Evolutionary conservation across 306 rosid species (phyloP), one percentile per base, ranked within the genome.

Genomic region (Coriaria nepalensis): DNA sequence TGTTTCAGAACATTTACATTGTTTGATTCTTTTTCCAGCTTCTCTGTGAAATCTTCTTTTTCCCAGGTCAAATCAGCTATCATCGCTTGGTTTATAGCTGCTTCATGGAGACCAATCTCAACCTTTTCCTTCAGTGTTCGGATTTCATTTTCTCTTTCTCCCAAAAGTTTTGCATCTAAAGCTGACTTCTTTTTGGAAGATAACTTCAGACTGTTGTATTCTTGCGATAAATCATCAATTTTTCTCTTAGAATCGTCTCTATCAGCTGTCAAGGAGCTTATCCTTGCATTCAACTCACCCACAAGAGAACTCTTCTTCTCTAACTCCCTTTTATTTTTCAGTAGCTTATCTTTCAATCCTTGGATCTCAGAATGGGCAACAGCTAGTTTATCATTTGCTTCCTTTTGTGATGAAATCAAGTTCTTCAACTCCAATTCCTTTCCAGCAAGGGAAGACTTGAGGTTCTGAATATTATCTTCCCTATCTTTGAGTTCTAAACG

Each of bases 341-440:
- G 69, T 41, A 67, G 70, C 57, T 81, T 81, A 57, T 57, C 81
- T 51, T 71, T 78, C 69, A 85, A 54, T 60, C 67, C 57, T 65
- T 67, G 79, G 67, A 77, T 67, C 62, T 71, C 87, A 53, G 75
- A 65, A 37, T 15, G 61, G 10, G 65, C 69, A 67, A 54, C 59
- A 52, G 55, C 66, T 32, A 79, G 63, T 29, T 79, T 83, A 38
- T 75, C 78, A 58, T 62, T 77, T 33, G 73, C 59, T 65, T 75
- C 68, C 55, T 69, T 57, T 60, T 69, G 61, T 40, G 68, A 48
- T 47, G 73, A 47, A 40, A 57, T 57, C 76, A 90, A 62, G 59
- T 74, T 75, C 54, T 56, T 69, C 73, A 85, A 68, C 63, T 77
- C 81, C 50, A 66, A 47, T 54, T 81, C 96, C 71, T 69, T 90